Base-by-base conservation (phyloP, 495 filamentous ascomycete species). In the Penicillium turbatum region DNA sequence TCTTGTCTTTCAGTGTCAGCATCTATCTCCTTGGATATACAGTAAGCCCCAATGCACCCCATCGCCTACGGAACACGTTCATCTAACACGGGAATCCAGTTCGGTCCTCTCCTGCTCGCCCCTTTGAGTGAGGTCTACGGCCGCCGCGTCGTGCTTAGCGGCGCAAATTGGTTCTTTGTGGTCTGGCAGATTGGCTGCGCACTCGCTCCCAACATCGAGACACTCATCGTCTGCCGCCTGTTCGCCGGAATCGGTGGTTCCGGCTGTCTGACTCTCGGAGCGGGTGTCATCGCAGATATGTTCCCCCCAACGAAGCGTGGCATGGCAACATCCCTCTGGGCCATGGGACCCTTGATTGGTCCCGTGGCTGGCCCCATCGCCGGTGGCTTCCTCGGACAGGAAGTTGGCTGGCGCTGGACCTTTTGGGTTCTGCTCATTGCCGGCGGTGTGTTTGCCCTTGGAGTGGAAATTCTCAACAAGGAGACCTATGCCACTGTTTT, bases 11-110 rank as follows among this genome's bases (percentile, higher is more conserved):
- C 45, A 73, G 69, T 41, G 79, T 86, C 15, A 80, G 73, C 52
- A 78, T 84, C 13, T 85, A 70, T 48, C 59, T 85, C 5, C 58
- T 88, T 5, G 87, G 86, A 0, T 86, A 83, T 54, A 72, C 77
- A 6, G 76, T 78, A 56, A 48, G 75, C 55, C 12, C 29, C 4
- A 17, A 1, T 29, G 24, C 45, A 11, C 9, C 0, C 5, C 4
- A 27, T 10, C 5, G 30, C 21, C 5, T 38, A 30, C 38, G 15
- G 3, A 21, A 17, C 19, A 13, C n/a, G 19, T 0, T 30, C 8
- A 31, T 15, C 48, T 62, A 43, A 59, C 13, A 36, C 34, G 5
- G 3, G 29, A 12, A n/a, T 52, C 9, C 11, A 64, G 70, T 54
- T 70, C 34, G 75, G 73, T 2, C 74, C 75, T 4, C 63, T 74